Evolutionary conservation across 176 grass and related monocot species (phyloP).

Genomic region (Elymus sibiricus): DNA sequence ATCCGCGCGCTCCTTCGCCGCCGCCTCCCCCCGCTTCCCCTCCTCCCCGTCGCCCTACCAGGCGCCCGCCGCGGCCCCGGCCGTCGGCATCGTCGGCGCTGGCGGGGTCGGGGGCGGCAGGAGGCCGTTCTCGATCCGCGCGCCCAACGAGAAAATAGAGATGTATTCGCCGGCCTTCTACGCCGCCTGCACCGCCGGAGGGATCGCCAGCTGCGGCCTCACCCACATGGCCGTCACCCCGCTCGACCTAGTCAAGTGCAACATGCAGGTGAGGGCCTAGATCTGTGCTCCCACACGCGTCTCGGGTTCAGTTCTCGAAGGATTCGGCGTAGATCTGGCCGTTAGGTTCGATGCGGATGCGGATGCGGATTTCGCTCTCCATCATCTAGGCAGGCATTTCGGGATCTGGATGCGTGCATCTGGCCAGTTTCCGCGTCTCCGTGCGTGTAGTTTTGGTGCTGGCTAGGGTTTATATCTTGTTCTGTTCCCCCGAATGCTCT

Average conservation of each 20-base stretch:
- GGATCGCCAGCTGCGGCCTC: slow-evolving; percentile 91
- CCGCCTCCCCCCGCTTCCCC: slow-evolving; percentile 30
- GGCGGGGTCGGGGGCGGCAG: neutral
- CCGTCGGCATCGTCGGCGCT: neutral
- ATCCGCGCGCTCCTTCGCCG: slow-evolving; percentile 41
- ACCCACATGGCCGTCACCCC: slow-evolving; percentile 97
- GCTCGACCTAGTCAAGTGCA: slow-evolving; percentile 96
- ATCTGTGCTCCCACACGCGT: neutral
- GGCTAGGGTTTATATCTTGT: neutral
- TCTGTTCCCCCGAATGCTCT: neutral
- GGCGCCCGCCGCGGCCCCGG: neutral
- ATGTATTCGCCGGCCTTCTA: slow-evolving; percentile 88
- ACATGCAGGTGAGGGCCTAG: slow-evolving; percentile 78
- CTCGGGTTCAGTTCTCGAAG: neutral
- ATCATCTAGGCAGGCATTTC: neutral
- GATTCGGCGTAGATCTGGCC: slow-evolving; percentile 25
- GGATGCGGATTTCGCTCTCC: neutral
- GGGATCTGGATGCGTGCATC: neutral
- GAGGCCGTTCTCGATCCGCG: slow-evolving; percentile 58
- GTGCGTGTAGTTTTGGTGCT: neutral
- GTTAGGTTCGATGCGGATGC: neutral
- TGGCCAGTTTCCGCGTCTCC: neutral
- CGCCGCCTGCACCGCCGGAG: slow-evolving; percentile 82
- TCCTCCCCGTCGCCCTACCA: neutral
- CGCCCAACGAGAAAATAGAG: slow-evolving; percentile 74